phyloP scores from a whole-genome alignment of 2,329 filamentous ascomycete species.

The Thelonectria blattea region DNA sequence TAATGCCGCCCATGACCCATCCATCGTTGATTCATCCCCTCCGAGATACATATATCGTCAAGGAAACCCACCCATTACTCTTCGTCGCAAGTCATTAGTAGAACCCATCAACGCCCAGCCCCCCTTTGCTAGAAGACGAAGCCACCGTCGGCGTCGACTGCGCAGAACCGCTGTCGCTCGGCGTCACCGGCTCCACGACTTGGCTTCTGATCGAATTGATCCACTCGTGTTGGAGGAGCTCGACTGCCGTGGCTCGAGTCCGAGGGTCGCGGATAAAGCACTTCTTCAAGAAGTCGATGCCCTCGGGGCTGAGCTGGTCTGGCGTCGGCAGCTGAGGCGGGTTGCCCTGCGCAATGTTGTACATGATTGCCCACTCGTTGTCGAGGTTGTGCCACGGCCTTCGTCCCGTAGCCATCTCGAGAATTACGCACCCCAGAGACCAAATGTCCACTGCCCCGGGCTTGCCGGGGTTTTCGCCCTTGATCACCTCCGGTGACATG shows the following conservation, averaged over 20 bases:
- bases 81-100: conserved; percentile 28
- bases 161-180: conserved; percentile 60
- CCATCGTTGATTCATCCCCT: conserved; percentile 32
- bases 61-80: conserved; percentile 1
- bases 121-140: conserved; percentile 41
- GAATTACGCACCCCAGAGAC: conserved; percentile 94
- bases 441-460: conserved; percentile 92
- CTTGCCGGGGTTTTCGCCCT: conserved; percentile 79
- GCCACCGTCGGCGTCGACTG: conserved; percentile 44
- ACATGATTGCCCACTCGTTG: conserved; percentile 99
- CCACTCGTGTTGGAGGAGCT: conserved; percentile 95
- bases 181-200: conserved; percentile 68
- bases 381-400: conserved; percentile 95
- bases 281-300: conserved; percentile 84
- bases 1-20: conserved; percentile 35
- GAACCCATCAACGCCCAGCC: conserved; percentile 39
- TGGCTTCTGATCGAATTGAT: conserved; percentile 70
- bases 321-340: conserved; percentile 80
- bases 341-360: conserved; percentile 98
- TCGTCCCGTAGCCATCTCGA: conserved; percentile 96
- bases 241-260: conserved; percentile 80
- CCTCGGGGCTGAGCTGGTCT: conserved; percentile 83
- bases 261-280: conserved; percentile 88
- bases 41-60: conserved; percentile 20
- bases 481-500: conserved; percentile 99